A percentile compares a stretch with the other conserved stretches of the same genome.
Evolutionary conservation across 345 rosid genomes (phyloP).

Genomic region (Psidium guajava): DNA sequence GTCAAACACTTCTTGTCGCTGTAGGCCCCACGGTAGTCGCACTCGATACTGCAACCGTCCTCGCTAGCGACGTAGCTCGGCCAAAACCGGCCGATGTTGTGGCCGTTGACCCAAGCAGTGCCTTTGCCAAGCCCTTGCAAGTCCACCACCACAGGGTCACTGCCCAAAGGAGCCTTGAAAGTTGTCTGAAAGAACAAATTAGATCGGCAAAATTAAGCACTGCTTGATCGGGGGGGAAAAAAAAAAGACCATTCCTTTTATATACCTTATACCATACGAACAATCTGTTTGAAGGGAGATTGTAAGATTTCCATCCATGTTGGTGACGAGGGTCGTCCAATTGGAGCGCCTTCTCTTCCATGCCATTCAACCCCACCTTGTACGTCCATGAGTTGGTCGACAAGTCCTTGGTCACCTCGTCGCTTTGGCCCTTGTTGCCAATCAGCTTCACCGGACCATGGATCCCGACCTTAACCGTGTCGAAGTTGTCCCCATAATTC

Average conservation of each 20-base stretch:
- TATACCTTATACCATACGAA: conserved; percentile 63
- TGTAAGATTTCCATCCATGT: conserved; percentile 8
- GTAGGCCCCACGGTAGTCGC: conserved; percentile 42
- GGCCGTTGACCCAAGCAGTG: conserved; percentile 62
- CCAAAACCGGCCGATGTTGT: conserved; percentile 67
- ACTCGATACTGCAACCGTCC: conserved; percentile 24
- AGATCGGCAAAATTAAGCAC: not conserved
- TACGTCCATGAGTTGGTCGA: conserved; percentile 37
- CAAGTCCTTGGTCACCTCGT: conserved; percentile 4
- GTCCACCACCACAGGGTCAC: conserved; percentile 62
- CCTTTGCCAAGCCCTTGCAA: conserved; percentile 65
- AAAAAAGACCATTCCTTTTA: not conserved
- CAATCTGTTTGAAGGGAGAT: conserved; percentile 19
- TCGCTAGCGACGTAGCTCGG: conserved; percentile 20
- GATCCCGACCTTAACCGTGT: conserved; percentile 7
- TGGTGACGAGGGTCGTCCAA: not conserved
- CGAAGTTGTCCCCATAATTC: conserved; percentile 23
- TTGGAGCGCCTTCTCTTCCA: conserved; percentile 6
- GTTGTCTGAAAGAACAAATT: conserved; percentile 15
- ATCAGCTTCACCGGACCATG: conserved; percentile 24
- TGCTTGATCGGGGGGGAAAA: not conserved
- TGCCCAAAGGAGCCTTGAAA: conserved; percentile 41
- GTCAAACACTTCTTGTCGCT: conserved; percentile 13
- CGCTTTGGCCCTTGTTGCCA: not conserved
- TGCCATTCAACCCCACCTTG: conserved; percentile 45